Evolutionary conservation across 805 yeast species (phyloP).

Genomic region (Helenozyma baotianmanensis): DNA sequence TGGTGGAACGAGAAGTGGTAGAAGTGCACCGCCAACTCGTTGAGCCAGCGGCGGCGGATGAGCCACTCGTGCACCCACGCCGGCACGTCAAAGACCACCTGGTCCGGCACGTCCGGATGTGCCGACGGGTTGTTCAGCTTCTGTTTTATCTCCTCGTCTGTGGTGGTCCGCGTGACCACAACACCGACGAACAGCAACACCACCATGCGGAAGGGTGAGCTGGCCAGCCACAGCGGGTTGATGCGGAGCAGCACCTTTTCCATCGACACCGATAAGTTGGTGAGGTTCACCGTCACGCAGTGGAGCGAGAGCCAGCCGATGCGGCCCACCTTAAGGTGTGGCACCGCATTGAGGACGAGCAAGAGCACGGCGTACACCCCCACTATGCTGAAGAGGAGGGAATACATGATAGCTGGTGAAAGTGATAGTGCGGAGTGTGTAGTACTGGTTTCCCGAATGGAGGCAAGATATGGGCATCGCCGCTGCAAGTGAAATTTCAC

Average conservation of each 20-base stretch:
- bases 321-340: conserved; percentile 10
- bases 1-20: conserved; percentile 11
- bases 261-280: conserved; percentile 6
- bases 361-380: conserved; percentile 5
- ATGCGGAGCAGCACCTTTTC: conserved; percentile 5
- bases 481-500: too few relatives aligned
- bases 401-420: too few relatives aligned
- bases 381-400: background rate
- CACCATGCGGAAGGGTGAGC: conserved; percentile 12
- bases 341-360: conserved; percentile 10
- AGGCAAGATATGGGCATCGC: too few relatives aligned
- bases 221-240: conserved; percentile 6
- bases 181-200: conserved; percentile 7
- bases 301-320: conserved; percentile 15
- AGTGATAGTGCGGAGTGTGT: too few relatives aligned
- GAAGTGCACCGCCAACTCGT: conserved; percentile 11
- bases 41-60: conserved; percentile 11
- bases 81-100: conserved; percentile 3
- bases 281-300: conserved; percentile 8
- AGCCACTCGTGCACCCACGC: conserved; percentile 3
- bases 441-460: too few relatives aligned
- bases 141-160: background rate
- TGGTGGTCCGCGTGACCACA: background rate
- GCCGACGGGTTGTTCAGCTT: too few relatives aligned
- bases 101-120: background rate